A percentile compares a stretch with the other conserved stretches of the same genome.
Conservation (phyloP, 2,329 filamentous ascomycete species). For the Colletotrichum limetticola region DNA sequence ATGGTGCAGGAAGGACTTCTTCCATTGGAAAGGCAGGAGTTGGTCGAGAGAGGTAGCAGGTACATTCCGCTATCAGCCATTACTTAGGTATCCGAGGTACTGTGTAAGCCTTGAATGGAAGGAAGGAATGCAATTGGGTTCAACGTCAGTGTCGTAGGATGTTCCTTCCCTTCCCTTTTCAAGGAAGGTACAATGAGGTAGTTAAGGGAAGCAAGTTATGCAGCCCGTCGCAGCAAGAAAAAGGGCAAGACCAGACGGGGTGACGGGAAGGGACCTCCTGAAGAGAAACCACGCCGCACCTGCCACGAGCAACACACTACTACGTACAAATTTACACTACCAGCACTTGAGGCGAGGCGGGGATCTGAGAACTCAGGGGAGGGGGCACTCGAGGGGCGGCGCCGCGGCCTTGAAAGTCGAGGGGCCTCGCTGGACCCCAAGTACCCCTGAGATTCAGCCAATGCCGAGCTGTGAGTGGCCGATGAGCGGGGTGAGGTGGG, state of each 20-base stretch:
- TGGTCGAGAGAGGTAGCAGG: neutral
- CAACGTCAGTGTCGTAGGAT: neutral
- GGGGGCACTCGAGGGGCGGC: neutral
- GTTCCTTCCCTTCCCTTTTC: too few relatives aligned
- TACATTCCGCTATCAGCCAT: neutral
- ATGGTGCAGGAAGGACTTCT: neutral
- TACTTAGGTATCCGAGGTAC: too few relatives aligned
- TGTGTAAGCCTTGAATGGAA: neutral
- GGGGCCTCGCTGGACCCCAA: slow-evolving; percentile 25
- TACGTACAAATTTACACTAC: too few relatives aligned
- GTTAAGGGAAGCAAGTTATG: too few relatives aligned
- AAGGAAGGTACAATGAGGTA: too few relatives aligned
- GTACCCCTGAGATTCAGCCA: slow-evolving; percentile 23
- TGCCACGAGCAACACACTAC: too few relatives aligned
- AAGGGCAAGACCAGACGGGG: neutral
- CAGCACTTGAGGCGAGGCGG: neutral
- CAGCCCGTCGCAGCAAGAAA: neutral
- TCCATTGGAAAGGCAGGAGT: neutral
- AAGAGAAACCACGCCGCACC: too few relatives aligned
- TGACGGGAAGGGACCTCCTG: too few relatives aligned
- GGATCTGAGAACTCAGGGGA: neutral
- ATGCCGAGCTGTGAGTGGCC: slow-evolving; percentile 5
- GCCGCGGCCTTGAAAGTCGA: neutral
- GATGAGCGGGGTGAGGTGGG: slow-evolving; percentile 3
- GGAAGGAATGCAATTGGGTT: neutral